Evolutionary conservation across 345 rosid species (phyloP).

Genomic region (Dipteronia sinensis): DNA sequence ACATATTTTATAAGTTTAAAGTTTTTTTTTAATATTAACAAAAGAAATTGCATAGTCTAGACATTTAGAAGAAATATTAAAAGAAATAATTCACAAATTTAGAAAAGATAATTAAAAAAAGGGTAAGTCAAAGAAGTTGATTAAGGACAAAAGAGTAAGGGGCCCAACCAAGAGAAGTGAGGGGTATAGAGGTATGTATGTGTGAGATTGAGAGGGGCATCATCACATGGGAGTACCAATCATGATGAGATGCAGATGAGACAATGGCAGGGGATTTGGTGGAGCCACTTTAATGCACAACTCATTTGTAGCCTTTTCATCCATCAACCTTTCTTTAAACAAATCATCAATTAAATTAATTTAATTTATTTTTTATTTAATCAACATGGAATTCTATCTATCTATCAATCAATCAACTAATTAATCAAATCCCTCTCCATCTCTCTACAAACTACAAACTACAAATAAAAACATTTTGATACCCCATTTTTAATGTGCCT

Average conservation of each 20-base stretch:
- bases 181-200: not conserved
- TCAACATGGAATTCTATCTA: conserved; percentile 6
- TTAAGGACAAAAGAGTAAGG: not conserved
- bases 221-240: conserved; percentile 67
- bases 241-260: conserved; percentile 51
- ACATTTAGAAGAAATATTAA: too few relatives aligned
- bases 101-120: too few relatives aligned
- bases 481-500: conserved; percentile 5
- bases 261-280: conserved; percentile 66
- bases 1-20: not conserved
- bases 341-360: not conserved
- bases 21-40: too few relatives aligned
- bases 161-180: not conserved
- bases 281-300: conserved; percentile 59
- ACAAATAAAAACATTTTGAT: not conserved
- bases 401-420: not conserved
- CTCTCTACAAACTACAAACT: not conserved
- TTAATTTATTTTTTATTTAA: too few relatives aligned
- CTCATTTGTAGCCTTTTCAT: conserved; percentile 30
- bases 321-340: conserved; percentile 9
- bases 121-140: conserved; percentile 2
- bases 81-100: not conserved
- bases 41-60: too few relatives aligned
- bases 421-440: not conserved
- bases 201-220: conserved; percentile 34